Base-by-base conservation (phyloP, 306 rosid species). In the Alnus rubra region DNA sequence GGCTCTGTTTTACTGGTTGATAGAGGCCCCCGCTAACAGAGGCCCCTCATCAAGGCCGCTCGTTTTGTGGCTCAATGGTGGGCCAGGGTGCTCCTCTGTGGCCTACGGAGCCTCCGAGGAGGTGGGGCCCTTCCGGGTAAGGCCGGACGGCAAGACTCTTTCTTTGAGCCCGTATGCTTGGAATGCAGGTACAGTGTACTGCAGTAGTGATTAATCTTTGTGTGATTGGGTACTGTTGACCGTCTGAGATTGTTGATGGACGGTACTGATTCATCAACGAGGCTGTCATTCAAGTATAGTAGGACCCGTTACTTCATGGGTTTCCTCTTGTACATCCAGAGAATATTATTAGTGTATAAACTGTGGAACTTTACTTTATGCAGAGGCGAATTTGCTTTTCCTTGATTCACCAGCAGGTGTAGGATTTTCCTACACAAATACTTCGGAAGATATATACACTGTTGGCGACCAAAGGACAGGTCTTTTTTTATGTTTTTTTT, bases 331-430 rank as follows among this genome's bases (percentile, higher is more conserved):
- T 47, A 9, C 51, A 48, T 8, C 51, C 51, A 7, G 51, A 48
- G 12, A 48, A 48, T 48, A 9, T 9, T 49, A 49, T 48, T 48
- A 49, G 52, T 42, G 45, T 42, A 42, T 42, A 4, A 4, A 42
- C 45, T 42, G 45, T 42, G 45, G 45, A 42, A 42, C 28, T 58
- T 37, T 65, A 15, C 42, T 35, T 7, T 45, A 12, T 16, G 71
- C 47, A 65, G 71, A 37, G 71, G 49, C 47, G 7, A 65, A 65
- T 37, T 65, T 65, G 49, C 49, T 65, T 65, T 65, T 65, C 71
- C 71, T 64, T 23, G 64, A 58, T 23, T 8, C 64, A 2, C 64
- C 64, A 9, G 64, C 64, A 9, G 64, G 64, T 1, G 35, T 23
- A 2, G 33, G 64, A 58, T 58, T 58, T 58, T 58, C 64, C 64